Base-by-base conservation (phyloP, 2,329 filamentous ascomycete species). In the Claviceps spartinae region DNA sequence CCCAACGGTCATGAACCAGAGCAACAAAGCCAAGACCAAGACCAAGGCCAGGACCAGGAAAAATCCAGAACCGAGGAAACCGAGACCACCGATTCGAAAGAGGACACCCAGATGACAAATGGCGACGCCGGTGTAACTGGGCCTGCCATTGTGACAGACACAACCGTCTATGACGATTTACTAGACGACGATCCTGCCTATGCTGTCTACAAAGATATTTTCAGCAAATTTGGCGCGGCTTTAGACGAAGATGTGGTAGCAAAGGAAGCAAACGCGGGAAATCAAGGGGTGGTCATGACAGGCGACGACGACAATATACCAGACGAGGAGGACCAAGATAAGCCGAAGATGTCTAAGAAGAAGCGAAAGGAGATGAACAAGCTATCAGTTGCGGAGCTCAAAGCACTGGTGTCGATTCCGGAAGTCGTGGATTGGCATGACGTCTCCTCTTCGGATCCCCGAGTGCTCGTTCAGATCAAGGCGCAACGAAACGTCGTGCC, bases 351-450 rank as follows among this genome's bases (percentile, higher is more conserved):
- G 26, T 96, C 90, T 34, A 97, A 96, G 71, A 96, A 95, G 75
- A 91, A 94, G 69, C 80, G 86, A 59, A 98, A 97, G 72, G 82
- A 86, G 69, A 76, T 89, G 64, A 94, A 86, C 71, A 95, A 94
- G 68, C 75, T 97, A 36, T 95, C 91, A 6, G 88, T 98, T 54
- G 93, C 93, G 48, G 89, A 97, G 69, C 78, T 98, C 57, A 98
- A 98, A 70, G 88, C 91, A 5, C 72, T 95, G 52, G 93, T 96
- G 54, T 79, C 77, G 61, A 91, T 90, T 59, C 93, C 93, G 2
- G 93, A 98, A 67, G 81, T 95, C 9, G 91, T 98, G 5, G 93
- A 98, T 63, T 97, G 93, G 93, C 93, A 94, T 51, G 93, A 98
- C 65, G 87, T 88, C 13, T 94, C 88, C 16, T 90, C 93, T 0